A percentile compares a stretch with the other conserved stretches of the same genome.
Evolutionary conservation across 805 yeast genomes (phyloP).

Genomic region (Cyberlindnera maclurae): DNA sequence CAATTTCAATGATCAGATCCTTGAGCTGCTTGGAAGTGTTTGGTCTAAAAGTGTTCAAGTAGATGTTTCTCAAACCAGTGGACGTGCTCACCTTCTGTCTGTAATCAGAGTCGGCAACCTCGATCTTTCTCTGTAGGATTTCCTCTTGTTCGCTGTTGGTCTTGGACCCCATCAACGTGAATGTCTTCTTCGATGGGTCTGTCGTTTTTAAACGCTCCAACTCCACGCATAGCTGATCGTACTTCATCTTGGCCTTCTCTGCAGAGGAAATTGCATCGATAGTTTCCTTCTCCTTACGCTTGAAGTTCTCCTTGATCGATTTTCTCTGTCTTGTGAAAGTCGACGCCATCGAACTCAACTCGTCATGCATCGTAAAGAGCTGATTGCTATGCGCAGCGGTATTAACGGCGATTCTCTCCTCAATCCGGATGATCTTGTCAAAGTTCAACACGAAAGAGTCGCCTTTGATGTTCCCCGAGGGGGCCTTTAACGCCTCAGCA

Average conservation of each 20-base stretch:
- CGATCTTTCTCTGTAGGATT: conserved; percentile 73
- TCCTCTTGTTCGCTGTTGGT: conserved; percentile 84
- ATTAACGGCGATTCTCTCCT: conserved; percentile 67
- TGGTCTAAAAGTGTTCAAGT: conserved; percentile 71
- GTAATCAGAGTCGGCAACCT: conserved; percentile 81
- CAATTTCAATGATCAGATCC: conserved; percentile 77
- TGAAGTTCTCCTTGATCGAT: conserved; percentile 71
- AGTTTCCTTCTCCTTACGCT: conserved; percentile 77
- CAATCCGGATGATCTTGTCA: conserved; percentile 65
- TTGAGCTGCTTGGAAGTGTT: conserved; percentile 62
- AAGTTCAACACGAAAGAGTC: conserved; percentile 64
- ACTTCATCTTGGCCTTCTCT: conserved; percentile 78
- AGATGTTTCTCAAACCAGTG: conserved; percentile 65
- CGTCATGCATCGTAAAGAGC: conserved; percentile 79
- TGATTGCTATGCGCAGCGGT: conserved; percentile 74
- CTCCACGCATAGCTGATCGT: conserved; percentile 76
- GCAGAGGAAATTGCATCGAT: conserved; percentile 75
- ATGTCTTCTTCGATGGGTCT: conserved; percentile 80
- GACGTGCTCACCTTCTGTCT: conserved; percentile 68
- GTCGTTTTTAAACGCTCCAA: conserved; percentile 72
- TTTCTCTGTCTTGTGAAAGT: conserved; percentile 72
- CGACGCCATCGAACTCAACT: conserved; percentile 60
- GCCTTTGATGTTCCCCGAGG: conserved; percentile 37
- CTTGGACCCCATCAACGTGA: conserved; percentile 72
- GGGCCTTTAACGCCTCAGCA: conserved; percentile 37